phyloP scores from a whole-genome alignment of 164 flowering plant genomes.

The Umbellularia californica region DNA sequence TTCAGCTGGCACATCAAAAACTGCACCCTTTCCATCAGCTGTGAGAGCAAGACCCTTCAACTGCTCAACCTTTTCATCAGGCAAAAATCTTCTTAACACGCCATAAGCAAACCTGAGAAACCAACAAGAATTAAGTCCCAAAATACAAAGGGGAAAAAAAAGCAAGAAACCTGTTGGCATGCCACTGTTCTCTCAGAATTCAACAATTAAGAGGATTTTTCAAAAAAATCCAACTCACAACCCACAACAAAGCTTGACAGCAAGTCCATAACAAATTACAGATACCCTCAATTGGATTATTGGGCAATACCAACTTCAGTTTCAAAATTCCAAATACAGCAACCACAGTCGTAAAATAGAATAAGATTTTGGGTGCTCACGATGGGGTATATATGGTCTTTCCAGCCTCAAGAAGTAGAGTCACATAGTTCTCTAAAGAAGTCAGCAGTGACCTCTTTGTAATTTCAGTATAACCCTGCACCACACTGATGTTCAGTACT shows the following conservation, averaged over 20 bases:
- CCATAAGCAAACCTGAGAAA: constrained; percentile 53
- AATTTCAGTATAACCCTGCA: constrained; percentile 90
- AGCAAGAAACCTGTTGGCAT: neutral
- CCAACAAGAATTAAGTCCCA: neutral
- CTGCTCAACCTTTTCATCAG: constrained; percentile 77
- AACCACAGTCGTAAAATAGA: neutral
- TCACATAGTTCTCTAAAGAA: constrained; percentile 73
- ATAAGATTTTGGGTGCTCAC: constrained; percentile 37
- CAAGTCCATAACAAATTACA: too few relatives aligned
- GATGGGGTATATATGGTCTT: constrained; percentile 65
- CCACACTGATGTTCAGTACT: neutral
- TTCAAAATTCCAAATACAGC: too few relatives aligned
- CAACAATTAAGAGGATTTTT: too few relatives aligned
- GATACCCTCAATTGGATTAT: too few relatives aligned
- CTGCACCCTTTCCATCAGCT: constrained; percentile 83
- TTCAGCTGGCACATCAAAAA: constrained; percentile 72
- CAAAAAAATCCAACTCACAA: too few relatives aligned
- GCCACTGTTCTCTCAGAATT: neutral
- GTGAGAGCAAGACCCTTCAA: constrained; percentile 76
- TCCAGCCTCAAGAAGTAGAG: constrained; percentile 75
- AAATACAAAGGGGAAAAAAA: too few relatives aligned
- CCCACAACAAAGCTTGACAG: too few relatives aligned
- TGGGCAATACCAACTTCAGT: too few relatives aligned
- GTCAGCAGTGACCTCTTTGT: constrained; percentile 80
- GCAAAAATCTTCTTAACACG: constrained; percentile 71